Evolutionary conservation across 106 monocot genomes (phyloP), one percentile per base, ranked within the genome.

Genomic region (Triglochin maritima): DNA sequence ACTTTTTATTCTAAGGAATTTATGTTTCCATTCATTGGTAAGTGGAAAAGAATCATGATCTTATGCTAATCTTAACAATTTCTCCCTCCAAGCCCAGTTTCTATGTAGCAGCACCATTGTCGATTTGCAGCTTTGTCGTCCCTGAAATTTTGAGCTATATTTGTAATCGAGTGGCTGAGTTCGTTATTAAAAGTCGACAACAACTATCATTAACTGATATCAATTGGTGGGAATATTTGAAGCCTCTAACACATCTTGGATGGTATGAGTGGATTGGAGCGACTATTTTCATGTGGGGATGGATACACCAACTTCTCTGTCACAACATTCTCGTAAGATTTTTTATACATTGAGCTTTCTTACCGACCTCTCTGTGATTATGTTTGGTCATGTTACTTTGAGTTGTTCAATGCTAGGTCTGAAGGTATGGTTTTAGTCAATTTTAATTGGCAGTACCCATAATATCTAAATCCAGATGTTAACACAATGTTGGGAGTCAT

Each of bases 271-370:
- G 81, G 90, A 49, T 80, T 67, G 95, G 90, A 57, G 83, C 85
- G 47, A 51, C 57, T 54, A 71, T 95, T 9, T 95, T 87, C 64
- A 50, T 85, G 3, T 95, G 95, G 95, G 95, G 95, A 10, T 95
- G 81, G 83, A 45, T 90, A 42, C 87, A 87, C 74, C 94, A 95
- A 63, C 66, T 81, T 49, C 73, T 60, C 49, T 95, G 95, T 64
- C 95, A 95, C 80, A 53, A 67, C 70, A 95, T 95, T 79, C 90
- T 95, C 67, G 95, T 94, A 79, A 74, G 90, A 76, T 66, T 64
- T 63, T n/a, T 7, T 16, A 66, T 69, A 7, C 53, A 54, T 54
- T 29, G 1, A 29, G 29, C 29, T 29, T 29, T 29, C 29, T 29
- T 29, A 29, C 29, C 29, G 29, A 29, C 29, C 29, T 29, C 29